phyloP scores from a whole-genome alignment of 305 asterid species.

The Coffea humblotiana region DNA sequence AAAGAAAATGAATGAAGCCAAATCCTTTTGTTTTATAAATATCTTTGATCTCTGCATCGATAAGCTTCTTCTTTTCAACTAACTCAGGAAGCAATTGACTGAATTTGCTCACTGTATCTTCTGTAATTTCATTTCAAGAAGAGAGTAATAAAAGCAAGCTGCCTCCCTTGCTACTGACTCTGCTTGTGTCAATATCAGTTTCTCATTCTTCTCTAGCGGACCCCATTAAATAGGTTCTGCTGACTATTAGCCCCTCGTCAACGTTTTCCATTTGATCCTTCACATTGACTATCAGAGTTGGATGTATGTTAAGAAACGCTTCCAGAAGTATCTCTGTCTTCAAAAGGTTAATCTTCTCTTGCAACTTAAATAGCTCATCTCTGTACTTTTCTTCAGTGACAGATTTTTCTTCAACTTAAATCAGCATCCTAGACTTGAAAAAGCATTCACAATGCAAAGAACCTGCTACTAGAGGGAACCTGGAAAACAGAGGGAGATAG shows the following conservation, averaged over 20 bases:
- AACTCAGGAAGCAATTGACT: background rate
- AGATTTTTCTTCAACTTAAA: too few relatives aligned
- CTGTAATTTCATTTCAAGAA: background rate
- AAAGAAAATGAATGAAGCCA: too few relatives aligned
- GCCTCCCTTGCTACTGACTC: background rate
- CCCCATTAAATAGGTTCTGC: background rate
- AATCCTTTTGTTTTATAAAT: background rate
- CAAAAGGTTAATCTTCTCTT: background rate
- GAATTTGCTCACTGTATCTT: background rate
- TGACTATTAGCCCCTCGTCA: background rate
- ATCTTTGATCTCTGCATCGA: conserved; percentile 1
- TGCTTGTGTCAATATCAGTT: background rate
- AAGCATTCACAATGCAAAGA: too few relatives aligned
- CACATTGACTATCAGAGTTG: background rate
- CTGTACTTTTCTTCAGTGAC: too few relatives aligned
- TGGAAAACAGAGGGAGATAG: too few relatives aligned
- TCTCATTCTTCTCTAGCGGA: conserved; percentile 2
- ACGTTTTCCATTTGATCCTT: conserved; percentile 1
- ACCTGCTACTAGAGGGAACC: too few relatives aligned
- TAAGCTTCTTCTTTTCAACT: background rate
- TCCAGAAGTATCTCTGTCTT: background rate
- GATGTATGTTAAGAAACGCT: background rate
- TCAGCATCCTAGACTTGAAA: too few relatives aligned
- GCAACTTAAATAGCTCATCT: too few relatives aligned
- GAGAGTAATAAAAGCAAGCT: background rate